These are phyloP conservation scores for Pyrenophora seminiperda DNA, from an alignment of 2,329 filamentous ascomycete genomes.

Conservation along the genomic window DNA sequence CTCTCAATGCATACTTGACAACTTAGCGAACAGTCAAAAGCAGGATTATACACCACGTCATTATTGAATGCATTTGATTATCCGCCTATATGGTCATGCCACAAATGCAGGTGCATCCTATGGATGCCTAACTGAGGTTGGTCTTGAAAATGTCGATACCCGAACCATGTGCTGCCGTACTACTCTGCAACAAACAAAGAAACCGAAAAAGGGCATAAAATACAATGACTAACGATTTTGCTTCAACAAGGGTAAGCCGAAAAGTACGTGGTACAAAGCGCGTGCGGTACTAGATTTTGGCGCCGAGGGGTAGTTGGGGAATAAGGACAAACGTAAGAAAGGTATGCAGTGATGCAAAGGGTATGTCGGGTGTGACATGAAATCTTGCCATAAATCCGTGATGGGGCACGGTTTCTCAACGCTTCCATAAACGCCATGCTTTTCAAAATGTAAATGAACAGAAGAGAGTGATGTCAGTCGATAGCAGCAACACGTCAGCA, in stretches of 20 bases:
- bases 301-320: constrained; percentile 21
- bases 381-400: constrained; percentile 5
- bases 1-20: constrained; percentile 1
- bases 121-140: constrained; percentile 10
- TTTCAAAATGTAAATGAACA: constrained; percentile 19
- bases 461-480: constrained; percentile 10
- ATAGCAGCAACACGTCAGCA: constrained; percentile 1
- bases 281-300: constrained; percentile 26
- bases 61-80: constrained; percentile 15
- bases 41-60: constrained; percentile 8
- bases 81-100: constrained; percentile 18
- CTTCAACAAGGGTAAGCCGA: constrained; percentile 24
- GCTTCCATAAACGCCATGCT: constrained; percentile 28
- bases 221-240: constrained; percentile 18
- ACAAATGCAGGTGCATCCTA: constrained; percentile 7
- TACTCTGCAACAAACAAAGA: constrained; percentile 23
- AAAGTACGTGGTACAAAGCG: constrained; percentile 30
- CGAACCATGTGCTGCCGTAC: constrained; percentile 10
- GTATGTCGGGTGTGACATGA: constrained; percentile 9
- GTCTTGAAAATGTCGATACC: constrained; percentile 8
- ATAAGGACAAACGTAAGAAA: constrained; percentile 6
- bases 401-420: constrained; percentile 3
- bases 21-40: constrained; percentile 8
- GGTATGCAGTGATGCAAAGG: constrained; percentile 10
- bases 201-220: constrained; percentile 8